Percentiles rank a stretch among this genome's conserved stretches.
phyloP scores from a whole-genome alignment of 2,329 filamentous ascomycete genomes.

The Grosmannia clavigera region DNA sequence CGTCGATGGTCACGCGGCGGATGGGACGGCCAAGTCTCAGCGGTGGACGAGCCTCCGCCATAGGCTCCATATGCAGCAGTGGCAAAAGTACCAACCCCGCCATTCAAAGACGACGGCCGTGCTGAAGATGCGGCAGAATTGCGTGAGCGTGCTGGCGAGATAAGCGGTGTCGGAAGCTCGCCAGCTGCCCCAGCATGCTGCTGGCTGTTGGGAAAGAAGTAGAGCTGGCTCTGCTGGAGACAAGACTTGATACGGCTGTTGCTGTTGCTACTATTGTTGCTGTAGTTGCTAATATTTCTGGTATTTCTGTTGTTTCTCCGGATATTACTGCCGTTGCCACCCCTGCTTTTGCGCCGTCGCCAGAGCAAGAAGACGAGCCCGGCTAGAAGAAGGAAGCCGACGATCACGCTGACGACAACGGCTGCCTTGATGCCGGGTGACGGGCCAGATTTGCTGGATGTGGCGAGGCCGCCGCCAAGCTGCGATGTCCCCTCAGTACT shows the following conservation, averaged over 20 bases:
- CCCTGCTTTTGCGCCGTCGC: slow-evolving; percentile 6
- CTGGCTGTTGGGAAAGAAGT: slow-evolving; percentile 1
- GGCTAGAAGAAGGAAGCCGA: slow-evolving; percentile 25
- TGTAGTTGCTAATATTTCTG: neutral
- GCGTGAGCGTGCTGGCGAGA: slow-evolving; percentile 19
- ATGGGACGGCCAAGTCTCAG: slow-evolving; percentile 8
- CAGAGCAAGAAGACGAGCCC: slow-evolving; percentile 24
- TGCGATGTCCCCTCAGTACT: neutral
- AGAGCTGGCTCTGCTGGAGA: slow-evolving; percentile 1
- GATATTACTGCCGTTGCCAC: slow-evolving; percentile 8
- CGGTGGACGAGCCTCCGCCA: neutral
- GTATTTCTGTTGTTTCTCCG: neutral
- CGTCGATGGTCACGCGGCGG: neutral
- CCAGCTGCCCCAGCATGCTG: slow-evolving; percentile 12
- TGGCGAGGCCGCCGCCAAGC: neutral
- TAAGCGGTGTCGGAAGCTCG: slow-evolving; percentile 29
- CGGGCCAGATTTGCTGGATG: slow-evolving; percentile 9
- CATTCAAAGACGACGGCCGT: slow-evolving; percentile 10
- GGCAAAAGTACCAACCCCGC: neutral
- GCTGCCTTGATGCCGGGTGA: slow-evolving; percentile 29
- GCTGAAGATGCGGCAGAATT: slow-evolving; percentile 5
- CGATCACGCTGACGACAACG: slow-evolving; percentile 28
- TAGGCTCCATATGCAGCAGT: neutral
- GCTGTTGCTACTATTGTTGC: neutral
- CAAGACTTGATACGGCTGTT: neutral